phyloP scores from a whole-genome alignment of 2,329 filamentous ascomycete genomes.

The Penicillium sp. region DNA sequence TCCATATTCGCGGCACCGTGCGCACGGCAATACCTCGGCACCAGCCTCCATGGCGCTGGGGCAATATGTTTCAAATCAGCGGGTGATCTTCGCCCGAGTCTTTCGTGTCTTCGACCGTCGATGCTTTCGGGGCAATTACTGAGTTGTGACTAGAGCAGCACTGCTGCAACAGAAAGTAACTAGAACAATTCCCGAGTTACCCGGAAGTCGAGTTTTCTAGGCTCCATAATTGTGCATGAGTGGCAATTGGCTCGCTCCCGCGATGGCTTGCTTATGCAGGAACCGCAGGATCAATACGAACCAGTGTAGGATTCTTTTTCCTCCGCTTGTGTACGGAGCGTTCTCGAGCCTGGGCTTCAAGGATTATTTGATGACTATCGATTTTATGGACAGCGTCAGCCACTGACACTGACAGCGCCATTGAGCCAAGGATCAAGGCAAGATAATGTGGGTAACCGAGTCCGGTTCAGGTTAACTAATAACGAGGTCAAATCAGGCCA shows the following conservation, averaged over 20 bases:
- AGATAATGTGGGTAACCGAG: neutral
- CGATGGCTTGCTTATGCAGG: neutral
- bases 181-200: neutral
- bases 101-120: neutral
- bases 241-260: neutral
- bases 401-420: neutral
- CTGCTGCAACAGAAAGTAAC: too few relatives aligned
- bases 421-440: neutral
- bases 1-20: neutral
- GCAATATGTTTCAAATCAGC: neutral
- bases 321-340: neutral
- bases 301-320: too few relatives aligned
- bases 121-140: neutral
- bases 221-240: neutral
- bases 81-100: neutral
- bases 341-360: neutral
- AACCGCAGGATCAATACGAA: neutral
- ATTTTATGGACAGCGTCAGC: neutral
- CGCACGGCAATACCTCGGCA: neutral
- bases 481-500: too few relatives aligned
- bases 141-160: neutral
- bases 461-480: too few relatives aligned
- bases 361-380: neutral
- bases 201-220: neutral
- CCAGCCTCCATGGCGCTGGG: too few relatives aligned